Conservation (phyloP, 164 flowering plant species). For the Cinnamomum micranthum region DNA sequence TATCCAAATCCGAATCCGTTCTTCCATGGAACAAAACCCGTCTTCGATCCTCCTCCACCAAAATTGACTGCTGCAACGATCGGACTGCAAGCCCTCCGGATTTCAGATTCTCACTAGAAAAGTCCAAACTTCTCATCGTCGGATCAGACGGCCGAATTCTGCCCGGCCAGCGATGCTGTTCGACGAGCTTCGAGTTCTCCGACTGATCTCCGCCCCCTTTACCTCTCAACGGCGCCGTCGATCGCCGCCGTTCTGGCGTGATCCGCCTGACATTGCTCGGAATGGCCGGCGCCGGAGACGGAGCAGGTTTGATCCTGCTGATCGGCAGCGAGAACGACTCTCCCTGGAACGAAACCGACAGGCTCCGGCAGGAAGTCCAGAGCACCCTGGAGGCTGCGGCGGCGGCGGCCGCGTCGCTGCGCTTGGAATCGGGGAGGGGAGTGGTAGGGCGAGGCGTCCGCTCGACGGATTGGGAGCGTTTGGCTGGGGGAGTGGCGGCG, state of each 20-base stretch:
- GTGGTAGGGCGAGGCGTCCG: conserved; percentile 39
- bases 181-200: conserved; percentile 60
- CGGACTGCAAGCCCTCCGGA: conserved; percentile 48
- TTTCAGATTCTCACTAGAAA: conserved; percentile 20
- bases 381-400: conserved; percentile 59
- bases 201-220: conserved; percentile 43
- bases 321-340: conserved; percentile 84
- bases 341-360: conserved; percentile 95
- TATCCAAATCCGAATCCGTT: conserved; percentile 33
- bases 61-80: conserved; percentile 46
- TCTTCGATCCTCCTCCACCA: conserved; percentile 26
- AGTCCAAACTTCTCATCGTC: conserved; percentile 65
- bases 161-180: conserved; percentile 70
- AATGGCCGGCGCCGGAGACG: conserved; percentile 9
- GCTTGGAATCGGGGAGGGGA: conserved; percentile 27
- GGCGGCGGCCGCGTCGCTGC: conserved; percentile 33
- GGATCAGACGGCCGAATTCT: conserved; percentile 39
- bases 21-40: conserved; percentile 48
- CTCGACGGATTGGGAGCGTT: conserved; percentile 74
- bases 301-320: conserved; percentile 60
- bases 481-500: conserved; percentile 17
- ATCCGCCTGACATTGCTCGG: conserved; percentile 39
- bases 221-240: conserved; percentile 35
- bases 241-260: conserved; percentile 66
- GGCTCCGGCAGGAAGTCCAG: conserved; percentile 71